A percentile compares a stretch with the other conserved stretches of the same genome.
These are phyloP conservation scores for Berberis thunbergii DNA, from an alignment of 164 flowering plant species.

Conservation along the genomic window DNA sequence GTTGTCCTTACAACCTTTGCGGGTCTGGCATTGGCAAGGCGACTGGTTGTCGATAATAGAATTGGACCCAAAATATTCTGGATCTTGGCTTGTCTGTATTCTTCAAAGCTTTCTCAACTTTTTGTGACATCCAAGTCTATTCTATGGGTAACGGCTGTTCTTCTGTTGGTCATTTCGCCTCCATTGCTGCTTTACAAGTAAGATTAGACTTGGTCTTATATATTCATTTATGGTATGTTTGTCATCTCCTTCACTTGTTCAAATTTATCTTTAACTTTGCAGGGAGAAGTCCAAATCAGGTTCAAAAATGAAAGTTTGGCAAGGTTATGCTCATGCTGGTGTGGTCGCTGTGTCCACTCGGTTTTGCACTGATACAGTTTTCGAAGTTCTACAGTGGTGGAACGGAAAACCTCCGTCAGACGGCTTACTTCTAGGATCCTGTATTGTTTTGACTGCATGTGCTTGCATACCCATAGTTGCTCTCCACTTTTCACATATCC, in stretches of 20 bases:
- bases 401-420: constrained; percentile 89
- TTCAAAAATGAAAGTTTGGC: constrained; percentile 89
- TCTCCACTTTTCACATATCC: constrained; percentile 84
- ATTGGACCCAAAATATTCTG: constrained; percentile 80
- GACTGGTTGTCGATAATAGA: constrained; percentile 63
- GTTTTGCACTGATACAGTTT: constrained; percentile 89
- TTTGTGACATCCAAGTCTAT: constrained; percentile 76
- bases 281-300: constrained; percentile 72
- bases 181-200: constrained; percentile 98
- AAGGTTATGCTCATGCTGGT: constrained; percentile 80
- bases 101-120: constrained; percentile 80
- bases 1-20: constrained; percentile 67
- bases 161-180: constrained; percentile 82
- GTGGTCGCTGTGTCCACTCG: constrained; percentile 81
- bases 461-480: constrained; percentile 90
- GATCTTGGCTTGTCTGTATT: constrained; percentile 76
- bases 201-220: constrained; percentile 5
- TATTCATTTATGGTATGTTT: neutral
- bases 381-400: constrained; percentile 99
- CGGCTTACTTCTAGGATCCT: constrained; percentile 79
- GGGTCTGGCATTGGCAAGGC: constrained; percentile 80
- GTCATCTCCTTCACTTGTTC: neutral
- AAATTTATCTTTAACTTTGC: constrained; percentile 11
- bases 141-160: constrained; percentile 76
- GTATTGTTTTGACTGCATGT: constrained; percentile 64